These are phyloP conservation scores for Globisporangium mamillatum DNA, from an alignment of 352 stramenopile species.

Conservation along the genomic window DNA sequence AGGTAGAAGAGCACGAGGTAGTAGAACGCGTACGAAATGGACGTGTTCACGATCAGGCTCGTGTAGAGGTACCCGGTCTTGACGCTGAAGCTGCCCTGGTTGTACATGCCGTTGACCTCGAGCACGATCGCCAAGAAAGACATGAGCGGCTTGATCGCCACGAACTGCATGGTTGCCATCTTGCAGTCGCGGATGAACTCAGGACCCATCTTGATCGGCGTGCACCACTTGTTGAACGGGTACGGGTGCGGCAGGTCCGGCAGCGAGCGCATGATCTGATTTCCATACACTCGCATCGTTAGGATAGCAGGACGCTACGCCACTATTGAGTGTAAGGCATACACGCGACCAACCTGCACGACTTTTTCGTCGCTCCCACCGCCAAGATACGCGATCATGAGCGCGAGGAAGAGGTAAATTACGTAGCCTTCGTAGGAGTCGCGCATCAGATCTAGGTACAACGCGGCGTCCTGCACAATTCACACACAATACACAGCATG, in stretches of 20 bases:
- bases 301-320: not conserved
- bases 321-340: slow-evolving; percentile 8
- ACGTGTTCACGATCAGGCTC: slow-evolving; percentile 93
- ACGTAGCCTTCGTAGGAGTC: slow-evolving; percentile 99
- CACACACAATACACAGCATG: not conserved
- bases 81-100: slow-evolving; percentile 84
- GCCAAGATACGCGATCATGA: slow-evolving; percentile 96
- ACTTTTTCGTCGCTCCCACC: slow-evolving; percentile 89
- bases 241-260: slow-evolving; percentile 72
- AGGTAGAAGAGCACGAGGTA: slow-evolving; percentile 98
- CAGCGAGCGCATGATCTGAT: slow-evolving; percentile 47
- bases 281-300: not conserved
- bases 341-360: slow-evolving; percentile 34
- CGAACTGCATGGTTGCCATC: slow-evolving; percentile 95
- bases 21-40: slow-evolving; percentile 96
- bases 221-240: slow-evolving; percentile 62
- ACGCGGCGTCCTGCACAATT: slow-evolving; percentile 45
- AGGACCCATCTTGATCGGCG: slow-evolving; percentile 77
- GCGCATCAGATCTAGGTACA: slow-evolving; percentile 93
- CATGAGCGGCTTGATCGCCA: slow-evolving; percentile 93
- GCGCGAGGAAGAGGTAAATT: slow-evolving; percentile 96
- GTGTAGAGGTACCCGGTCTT: slow-evolving; percentile 90
- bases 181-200: slow-evolving; percentile 93
- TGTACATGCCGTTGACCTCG: slow-evolving; percentile 73
- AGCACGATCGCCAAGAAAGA: slow-evolving; percentile 87